Conservation (phyloP, 257 asterid genomes). For the Rauvolfia tetraphylla region DNA sequence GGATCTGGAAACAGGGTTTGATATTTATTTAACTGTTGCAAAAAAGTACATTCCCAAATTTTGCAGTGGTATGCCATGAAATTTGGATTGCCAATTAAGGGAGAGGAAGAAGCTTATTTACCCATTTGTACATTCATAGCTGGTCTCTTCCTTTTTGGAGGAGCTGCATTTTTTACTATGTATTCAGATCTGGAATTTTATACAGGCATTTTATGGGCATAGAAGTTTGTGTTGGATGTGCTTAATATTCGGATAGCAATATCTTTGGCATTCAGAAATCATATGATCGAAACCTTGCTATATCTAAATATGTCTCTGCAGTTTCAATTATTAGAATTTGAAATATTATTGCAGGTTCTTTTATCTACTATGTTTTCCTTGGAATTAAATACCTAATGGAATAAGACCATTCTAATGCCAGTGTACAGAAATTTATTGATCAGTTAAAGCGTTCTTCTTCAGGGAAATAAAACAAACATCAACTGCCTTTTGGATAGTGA, state of each 20-base stretch:
- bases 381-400: background rate
- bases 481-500: slow-evolving; percentile 47
- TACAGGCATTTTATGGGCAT: background rate
- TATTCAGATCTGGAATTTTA: background rate
- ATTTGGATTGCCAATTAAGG: background rate
- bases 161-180: background rate
- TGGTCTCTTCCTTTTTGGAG: background rate
- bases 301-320: background rate
- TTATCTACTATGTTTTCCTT: background rate
- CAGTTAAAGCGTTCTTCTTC: slow-evolving; percentile 17
- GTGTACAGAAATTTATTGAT: background rate
- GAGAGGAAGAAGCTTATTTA: background rate
- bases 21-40: too few relatives aligned
- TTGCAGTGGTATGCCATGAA: background rate
- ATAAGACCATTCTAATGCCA: background rate
- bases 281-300: background rate
- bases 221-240: background rate
- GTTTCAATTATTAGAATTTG: background rate
- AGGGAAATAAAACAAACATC: slow-evolving; percentile 71
- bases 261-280: background rate
- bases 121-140: background rate
- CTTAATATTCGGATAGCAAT: background rate
- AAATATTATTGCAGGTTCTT: background rate
- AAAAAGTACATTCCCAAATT: background rate
- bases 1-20: too few relatives aligned